Conservation (phyloP, 352 stramenopile species). For the Thraustotheca clavata region DNA sequence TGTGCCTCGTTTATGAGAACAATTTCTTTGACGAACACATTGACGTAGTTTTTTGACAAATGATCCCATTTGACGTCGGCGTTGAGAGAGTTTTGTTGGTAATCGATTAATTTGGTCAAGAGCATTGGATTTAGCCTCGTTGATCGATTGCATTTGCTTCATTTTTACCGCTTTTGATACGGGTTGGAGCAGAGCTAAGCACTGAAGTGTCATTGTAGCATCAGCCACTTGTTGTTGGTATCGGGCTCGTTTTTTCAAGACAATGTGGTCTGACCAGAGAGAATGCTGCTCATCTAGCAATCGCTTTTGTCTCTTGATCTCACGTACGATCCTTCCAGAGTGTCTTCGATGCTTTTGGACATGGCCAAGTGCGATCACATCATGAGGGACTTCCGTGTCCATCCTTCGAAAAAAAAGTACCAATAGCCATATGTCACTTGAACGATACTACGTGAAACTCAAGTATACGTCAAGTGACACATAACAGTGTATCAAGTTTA, state of each 20-base stretch:
- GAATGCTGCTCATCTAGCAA: neutral
- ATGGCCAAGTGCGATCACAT: neutral
- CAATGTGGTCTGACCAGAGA: neutral
- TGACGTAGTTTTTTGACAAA: neutral
- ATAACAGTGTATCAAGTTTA: too few species aligned
- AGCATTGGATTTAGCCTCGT: neutral
- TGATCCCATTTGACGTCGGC: neutral
- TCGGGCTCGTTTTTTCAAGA: neutral
- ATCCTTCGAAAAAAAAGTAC: too few species aligned
- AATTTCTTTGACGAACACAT: neutral
- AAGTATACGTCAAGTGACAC: too few species aligned
- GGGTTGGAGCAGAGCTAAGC: neutral
- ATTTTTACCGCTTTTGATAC: neutral
- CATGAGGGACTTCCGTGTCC: neutral
- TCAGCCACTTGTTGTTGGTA: neutral
- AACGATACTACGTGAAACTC: too few species aligned
- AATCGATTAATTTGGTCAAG: neutral
- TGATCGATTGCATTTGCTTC: conserved; percentile 1
- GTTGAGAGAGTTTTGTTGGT: neutral
- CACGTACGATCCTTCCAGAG: neutral
- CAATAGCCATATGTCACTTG: too few species aligned
- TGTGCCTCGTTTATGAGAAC: too few species aligned
- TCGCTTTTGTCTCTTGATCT: neutral
- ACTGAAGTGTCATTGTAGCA: neutral
- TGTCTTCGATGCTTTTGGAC: neutral